Conservation (phyloP, 495 filamentous ascomycete species). For the Penicillium cosmopolitanum region DNA sequence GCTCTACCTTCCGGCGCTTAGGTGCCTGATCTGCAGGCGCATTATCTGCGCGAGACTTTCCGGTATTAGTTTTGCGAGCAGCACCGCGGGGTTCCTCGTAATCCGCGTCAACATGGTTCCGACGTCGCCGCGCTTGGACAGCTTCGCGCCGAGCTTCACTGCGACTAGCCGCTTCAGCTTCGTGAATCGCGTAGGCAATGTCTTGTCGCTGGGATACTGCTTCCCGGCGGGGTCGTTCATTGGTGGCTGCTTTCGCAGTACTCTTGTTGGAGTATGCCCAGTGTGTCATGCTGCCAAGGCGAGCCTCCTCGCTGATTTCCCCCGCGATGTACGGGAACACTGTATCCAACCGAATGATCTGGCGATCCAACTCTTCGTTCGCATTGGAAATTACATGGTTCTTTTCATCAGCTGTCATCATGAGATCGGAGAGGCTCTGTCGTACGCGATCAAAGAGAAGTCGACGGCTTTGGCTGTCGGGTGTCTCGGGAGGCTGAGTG, state of each 20-base stretch:
- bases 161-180: constrained; percentile 75
- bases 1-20: constrained; percentile 84
- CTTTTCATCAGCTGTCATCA: constrained; percentile 91
- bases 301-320: constrained; percentile 93
- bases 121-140: constrained; percentile 71
- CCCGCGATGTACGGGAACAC: constrained; percentile 80
- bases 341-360: constrained; percentile 79
- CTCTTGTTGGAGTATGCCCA: constrained; percentile 95
- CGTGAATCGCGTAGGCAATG: constrained; percentile 60
- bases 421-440: constrained; percentile 70
- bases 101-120: constrained; percentile 72
- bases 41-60: constrained; percentile 63
- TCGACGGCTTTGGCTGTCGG: constrained; percentile 56
- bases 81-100: constrained; percentile 65
- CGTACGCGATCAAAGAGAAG: constrained; percentile 67
- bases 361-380: constrained; percentile 83
- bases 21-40: constrained; percentile 50
- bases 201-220: constrained; percentile 68
- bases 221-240: constrained; percentile 76
- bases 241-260: constrained; percentile 61
- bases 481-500: constrained; percentile 36
- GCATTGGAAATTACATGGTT: constrained; percentile 92
- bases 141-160: constrained; percentile 84
- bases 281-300: constrained; percentile 86
- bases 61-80: constrained; percentile 59